Evolutionary conservation across 2,329 filamentous ascomycete genomes (phyloP).

Genomic region (Fusarium cicatricum): DNA sequence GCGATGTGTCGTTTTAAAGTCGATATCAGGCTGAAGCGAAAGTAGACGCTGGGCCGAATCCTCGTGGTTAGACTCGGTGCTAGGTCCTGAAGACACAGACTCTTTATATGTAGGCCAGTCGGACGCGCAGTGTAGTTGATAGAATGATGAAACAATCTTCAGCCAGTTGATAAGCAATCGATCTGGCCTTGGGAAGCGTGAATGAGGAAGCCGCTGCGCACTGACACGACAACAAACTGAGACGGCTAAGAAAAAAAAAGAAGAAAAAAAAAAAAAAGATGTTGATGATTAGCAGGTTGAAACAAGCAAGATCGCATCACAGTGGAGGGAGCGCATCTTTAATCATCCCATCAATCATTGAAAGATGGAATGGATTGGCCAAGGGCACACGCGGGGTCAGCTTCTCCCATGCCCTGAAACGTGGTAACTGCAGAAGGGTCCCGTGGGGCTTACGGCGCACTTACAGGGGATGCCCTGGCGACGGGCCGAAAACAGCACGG

Average conservation of each 20-base stretch:
- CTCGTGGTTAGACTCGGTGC: not conserved
- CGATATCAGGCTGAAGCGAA: slow-evolving; percentile 8
- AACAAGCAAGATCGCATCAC: not conserved
- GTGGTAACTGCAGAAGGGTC: slow-evolving; percentile 9
- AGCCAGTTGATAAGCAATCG: slow-evolving; percentile 3
- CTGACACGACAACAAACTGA: slow-evolving; percentile 6
- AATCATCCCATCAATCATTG: slow-evolving; percentile 3
- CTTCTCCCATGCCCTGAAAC: slow-evolving; percentile 15
- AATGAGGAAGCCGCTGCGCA: slow-evolving; percentile 19
- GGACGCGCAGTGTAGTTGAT: not conserved
- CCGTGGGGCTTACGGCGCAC: not conserved
- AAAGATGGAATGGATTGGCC: too few relatives aligned
- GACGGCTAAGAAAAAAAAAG: not conserved
- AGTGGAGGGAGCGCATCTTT: not conserved
- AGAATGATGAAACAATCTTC: too few relatives aligned
- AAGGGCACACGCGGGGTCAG: too few relatives aligned
- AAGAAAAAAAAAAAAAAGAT: not conserved
- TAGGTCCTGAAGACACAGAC: not conserved
- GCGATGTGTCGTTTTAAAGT: not conserved
- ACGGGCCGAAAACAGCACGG: slow-evolving; percentile 8
- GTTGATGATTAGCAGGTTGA: not conserved
- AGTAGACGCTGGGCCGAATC: not conserved
- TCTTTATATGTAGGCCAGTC: not conserved
- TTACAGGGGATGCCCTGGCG: not conserved
- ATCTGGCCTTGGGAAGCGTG: slow-evolving; percentile 8